Percentiles rank a stretch among this genome's conserved stretches.
These are phyloP conservation scores for Forsythia suspensa DNA, from an alignment of 257 asterid species.

Conservation along the genomic window DNA sequence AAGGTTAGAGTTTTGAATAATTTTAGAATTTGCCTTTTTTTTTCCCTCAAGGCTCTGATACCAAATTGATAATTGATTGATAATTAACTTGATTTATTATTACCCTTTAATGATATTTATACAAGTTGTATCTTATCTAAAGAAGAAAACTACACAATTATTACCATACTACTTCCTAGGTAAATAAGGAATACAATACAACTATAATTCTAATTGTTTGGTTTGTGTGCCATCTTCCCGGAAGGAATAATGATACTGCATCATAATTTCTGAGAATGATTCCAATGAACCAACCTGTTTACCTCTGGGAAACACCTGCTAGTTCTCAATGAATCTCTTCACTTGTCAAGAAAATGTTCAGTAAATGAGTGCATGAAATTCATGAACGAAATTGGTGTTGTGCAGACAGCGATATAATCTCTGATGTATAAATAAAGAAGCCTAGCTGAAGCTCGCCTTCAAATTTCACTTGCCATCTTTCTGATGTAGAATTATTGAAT, in stretches of 20 bases:
- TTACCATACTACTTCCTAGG: too few species aligned
- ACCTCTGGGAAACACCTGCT: neutral
- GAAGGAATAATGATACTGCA: neutral
- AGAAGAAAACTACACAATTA: too few species aligned
- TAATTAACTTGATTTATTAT: too few species aligned
- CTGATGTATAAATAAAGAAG: neutral
- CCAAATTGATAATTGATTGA: too few species aligned
- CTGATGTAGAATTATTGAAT: neutral
- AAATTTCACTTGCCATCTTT: neutral
- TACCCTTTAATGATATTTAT: too few species aligned
- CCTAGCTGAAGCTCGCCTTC: slow-evolving; percentile 13
- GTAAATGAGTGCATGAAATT: neutral
- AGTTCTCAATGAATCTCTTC: neutral
- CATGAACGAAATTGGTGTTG: neutral
- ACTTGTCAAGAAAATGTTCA: neutral
- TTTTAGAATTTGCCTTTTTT: too few species aligned
- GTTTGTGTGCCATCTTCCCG: neutral
- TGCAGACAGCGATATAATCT: neutral
- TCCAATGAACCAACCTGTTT: neutral
- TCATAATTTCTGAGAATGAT: neutral
- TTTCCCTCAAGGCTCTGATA: too few species aligned
- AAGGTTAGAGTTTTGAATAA: too few species aligned
- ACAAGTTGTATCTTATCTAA: neutral
- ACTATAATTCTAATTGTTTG: neutral
- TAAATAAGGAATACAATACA: too few species aligned